Base-by-base conservation (phyloP, 169 alveolate genomes). In the Plasmodium vinckei region DNA sequence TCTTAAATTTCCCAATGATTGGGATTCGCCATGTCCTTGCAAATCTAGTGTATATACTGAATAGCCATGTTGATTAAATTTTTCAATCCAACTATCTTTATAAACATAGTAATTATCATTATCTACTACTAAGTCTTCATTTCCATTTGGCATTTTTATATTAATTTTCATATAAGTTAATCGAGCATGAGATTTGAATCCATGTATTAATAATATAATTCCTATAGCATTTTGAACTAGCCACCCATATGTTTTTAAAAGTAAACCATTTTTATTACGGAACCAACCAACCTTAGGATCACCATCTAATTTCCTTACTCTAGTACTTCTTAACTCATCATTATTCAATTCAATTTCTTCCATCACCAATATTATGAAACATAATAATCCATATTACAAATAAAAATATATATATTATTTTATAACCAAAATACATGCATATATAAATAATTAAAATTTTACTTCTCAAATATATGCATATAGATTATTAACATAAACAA, bases 11-110 rank as follows among this genome's bases (percentile, higher is more conserved):
- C 23, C 3, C 47, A 65, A 39, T 7, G 92, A 88, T 59, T 89
- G 92, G 12, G 95, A 92, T 73, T 84, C 47, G 7, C 95, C 94
- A 23, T 89, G 93, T 2, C 93, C 87, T 69, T 92, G 94, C 42
- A 61, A 92, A 69, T 92, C 94, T 23, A 92, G 72, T 0, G 92
- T 92, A 53, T 88, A 92, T 39, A 87, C 91, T 5, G 87, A 72
- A 75, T 72, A 92, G 2, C 94, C 94, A 25, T 89, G 47, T 12
- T 88, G 46, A 60, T 92, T 92, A 13, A 92, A 57, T 42, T 67
- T 68, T 25, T 92, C 87, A 15, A 92, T 47, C 87, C 91, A 92
- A 51, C 94, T 79, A 15, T 93, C 90, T 54, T 92, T 87, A 68
- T 92, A 89, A 5, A 73, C 46, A 27, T 84, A 92, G 54, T 89